Percentiles rank a stretch among this genome's conserved stretches.
Conservation (phyloP, 768 basidiomycete genomes). For the Saitozyma podzolica region DNA sequence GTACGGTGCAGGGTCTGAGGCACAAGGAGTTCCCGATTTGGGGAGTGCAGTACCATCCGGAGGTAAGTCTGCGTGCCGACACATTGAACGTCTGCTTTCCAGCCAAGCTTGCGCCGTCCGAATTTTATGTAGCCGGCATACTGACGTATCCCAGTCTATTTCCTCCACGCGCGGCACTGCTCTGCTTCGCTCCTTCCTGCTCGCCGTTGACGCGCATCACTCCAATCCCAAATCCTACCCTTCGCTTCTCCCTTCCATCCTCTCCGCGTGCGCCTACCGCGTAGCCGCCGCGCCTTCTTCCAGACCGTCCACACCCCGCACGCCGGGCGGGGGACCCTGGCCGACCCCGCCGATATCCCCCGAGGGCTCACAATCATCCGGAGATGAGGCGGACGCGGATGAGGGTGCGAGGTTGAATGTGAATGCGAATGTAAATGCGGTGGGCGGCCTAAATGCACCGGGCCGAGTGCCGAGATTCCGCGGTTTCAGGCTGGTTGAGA, state of each 20-base stretch:
- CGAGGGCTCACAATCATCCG: slow-evolving; percentile 6
- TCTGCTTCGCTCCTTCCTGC: slow-evolving; percentile 41
- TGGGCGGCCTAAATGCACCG: too few species aligned
- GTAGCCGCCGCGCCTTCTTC: slow-evolving; percentile 11
- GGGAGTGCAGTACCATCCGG: slow-evolving; percentile 53
- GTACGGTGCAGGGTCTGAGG: slow-evolving; percentile 44
- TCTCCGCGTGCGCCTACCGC: slow-evolving; percentile 35
- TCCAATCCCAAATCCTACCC: slow-evolving; percentile 28
- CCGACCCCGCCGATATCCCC: slow-evolving; percentile 34
- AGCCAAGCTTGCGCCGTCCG: background rate
- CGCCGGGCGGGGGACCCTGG: slow-evolving; percentile 3
- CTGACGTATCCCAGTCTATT: slow-evolving; percentile 33
- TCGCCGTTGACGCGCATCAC: slow-evolving; percentile 31
- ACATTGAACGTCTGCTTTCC: background rate
- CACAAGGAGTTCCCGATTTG: slow-evolving; percentile 42
- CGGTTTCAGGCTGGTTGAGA: slow-evolving; percentile 19
- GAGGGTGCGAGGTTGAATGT: background rate
- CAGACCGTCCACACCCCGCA: slow-evolving; percentile 6
- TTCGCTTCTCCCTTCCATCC: slow-evolving; percentile 20
- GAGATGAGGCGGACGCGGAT: slow-evolving; percentile 7
- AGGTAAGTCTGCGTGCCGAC: slow-evolving; percentile 25
- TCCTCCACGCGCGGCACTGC: slow-evolving; percentile 42
- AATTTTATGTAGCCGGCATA: too few species aligned
- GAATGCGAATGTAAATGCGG: too few species aligned
- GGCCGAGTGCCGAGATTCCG: too few species aligned